Evolutionary conservation across 2,329 filamentous ascomycete genomes (phyloP).

Genomic region (Claviceps fusiformis): DNA sequence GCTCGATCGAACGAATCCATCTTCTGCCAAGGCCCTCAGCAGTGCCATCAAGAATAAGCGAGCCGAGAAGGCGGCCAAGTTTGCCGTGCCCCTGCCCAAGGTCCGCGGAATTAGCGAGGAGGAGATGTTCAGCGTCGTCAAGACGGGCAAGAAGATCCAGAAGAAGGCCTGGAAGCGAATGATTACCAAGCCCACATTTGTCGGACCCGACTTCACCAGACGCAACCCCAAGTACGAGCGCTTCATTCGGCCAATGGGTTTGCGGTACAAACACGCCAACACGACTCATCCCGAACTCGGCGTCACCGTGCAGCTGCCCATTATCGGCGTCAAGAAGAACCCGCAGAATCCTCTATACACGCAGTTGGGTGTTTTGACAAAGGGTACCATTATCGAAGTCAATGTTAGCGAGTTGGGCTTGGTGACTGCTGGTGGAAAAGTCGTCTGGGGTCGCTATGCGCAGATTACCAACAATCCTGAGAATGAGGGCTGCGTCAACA

Average conservation of each 20-base stretch:
- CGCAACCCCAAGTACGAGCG: slow-evolving; percentile 67
- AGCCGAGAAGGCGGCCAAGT: slow-evolving; percentile 84
- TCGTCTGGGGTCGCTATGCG: slow-evolving; percentile 80
- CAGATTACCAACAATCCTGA: slow-evolving; percentile 33
- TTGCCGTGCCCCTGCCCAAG: slow-evolving; percentile 83
- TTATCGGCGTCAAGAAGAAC: slow-evolving; percentile 52
- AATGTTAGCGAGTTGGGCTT: slow-evolving; percentile 87
- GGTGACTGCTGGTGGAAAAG: slow-evolving; percentile 82
- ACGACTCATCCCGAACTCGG: slow-evolving; percentile 62
- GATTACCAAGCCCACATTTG: slow-evolving; percentile 54
- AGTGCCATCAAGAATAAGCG: slow-evolving; percentile 93
- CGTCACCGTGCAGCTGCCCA: slow-evolving; percentile 78
- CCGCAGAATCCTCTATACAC: slow-evolving; percentile 85
- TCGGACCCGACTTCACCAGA: slow-evolving; percentile 80
- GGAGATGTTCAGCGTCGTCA: slow-evolving; percentile 95
- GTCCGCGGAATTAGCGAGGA: slow-evolving; percentile 84
- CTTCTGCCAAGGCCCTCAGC: slow-evolving; percentile 54
- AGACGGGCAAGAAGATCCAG: slow-evolving; percentile 86
- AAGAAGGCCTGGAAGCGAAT: slow-evolving; percentile 72
- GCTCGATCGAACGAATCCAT: slow-evolving; percentile 61
- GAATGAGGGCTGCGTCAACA: slow-evolving; percentile 33
- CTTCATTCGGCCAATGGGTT: slow-evolving; percentile 36
- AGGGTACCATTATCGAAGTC: slow-evolving; percentile 71
- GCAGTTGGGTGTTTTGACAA: slow-evolving; percentile 78
- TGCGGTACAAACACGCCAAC: slow-evolving; percentile 39